Evolutionary conservation across 192 early-diverging fungal species (phyloP), one percentile per base, ranked within the genome.

Genomic region (Rhizoclosmatium globosum): DNA sequence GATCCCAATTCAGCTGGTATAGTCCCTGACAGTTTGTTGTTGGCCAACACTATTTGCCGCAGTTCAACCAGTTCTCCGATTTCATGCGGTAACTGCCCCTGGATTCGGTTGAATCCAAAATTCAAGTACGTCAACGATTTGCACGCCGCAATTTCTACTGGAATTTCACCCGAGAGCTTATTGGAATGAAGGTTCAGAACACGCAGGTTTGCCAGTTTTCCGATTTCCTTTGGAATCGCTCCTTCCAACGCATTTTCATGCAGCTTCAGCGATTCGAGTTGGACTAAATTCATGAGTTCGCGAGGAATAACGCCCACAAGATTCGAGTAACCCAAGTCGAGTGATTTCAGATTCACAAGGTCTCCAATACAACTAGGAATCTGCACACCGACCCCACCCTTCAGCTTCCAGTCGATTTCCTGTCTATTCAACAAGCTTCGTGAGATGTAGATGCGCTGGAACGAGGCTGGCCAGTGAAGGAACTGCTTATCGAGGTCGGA

Each of bases 111-210:
- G 50, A 53, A 57, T 11, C 69, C 69, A 13, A 71, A 38, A 57
- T 56, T 71, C 69, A 71, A 38, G 31, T 71, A 71, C 31, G 69
- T 71, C 69, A 71, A 31, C 11, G 3, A 6, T 56, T 39, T 19
- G 31, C 38, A 47, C 4, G 11, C 53, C 3, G 69, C 4, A 44
- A 71, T 53, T 45, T 44, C 19, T 13, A 4, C 7, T 31, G 69
- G 69, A 47, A 71, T 47, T 31, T 19, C 19, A 3, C 69, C 69
- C 4, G 3, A 4, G 47, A 71, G 11, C 7, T 48, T 7, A 45
- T 71, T 71, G 21, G 7, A 21, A 38, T 71, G 69, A 4, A 71
- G 47, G 38, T 71, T 71, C 7, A 71, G 69, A 13, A 71, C 69
- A 6, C 38, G 45, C 4, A 71, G 53, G 38, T 57, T 31, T 3